Base-by-base conservation (phyloP, 371 early-diverging fungal genomes). In the Scutellospora calospora region DNA sequence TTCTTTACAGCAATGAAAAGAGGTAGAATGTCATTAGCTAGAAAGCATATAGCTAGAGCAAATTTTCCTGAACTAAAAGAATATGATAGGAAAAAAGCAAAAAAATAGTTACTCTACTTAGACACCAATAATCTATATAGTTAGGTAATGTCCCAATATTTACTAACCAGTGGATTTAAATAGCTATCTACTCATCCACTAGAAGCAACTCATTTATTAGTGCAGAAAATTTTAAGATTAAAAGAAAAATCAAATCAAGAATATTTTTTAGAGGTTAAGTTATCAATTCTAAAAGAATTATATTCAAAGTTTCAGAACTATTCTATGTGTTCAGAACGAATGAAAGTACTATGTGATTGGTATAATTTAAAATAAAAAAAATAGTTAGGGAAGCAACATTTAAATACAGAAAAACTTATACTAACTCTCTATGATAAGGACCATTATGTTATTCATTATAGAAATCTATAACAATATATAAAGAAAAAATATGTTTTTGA, bases 71-170 rank as follows among this genome's bases (percentile, higher is more conserved):
- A 27, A 22, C n/a, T 55, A 71, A 25, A 76, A 9, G 63, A 63
- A 3, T 76, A 76, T 29, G 49, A 76, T 2, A 25, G 63, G 27
- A 62, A 62, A 72, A 55, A 33, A 35, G 75, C 20, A 18, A 74
- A 55, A 55, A 76, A 76, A 4, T 76, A 63, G 63, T 27, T 76
- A 11, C 6, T 62, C 0, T 76, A 76, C 1, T 1, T 76, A 20
- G 63, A 76, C 27, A 63, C 77, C 0, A 76, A 76, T 45, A 76
- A 76, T 49, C 29, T 76, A 22, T 76, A 76, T 76, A 33, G 63
- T 29, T 76, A 63, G 63, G 77, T 63, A 76, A 76, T 76, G 77
- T 25, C 27, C n/a, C 77, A 76, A 63, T 63, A 76, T 76, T 25
- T 76, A 41, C 77, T 49, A 49, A 76, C 49, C 9, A 29, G 77